Evolutionary conservation across 192 early-diverging fungal species (phyloP), one percentile per base, ranked within the genome.

Genomic region (Coemansia sp.): DNA sequence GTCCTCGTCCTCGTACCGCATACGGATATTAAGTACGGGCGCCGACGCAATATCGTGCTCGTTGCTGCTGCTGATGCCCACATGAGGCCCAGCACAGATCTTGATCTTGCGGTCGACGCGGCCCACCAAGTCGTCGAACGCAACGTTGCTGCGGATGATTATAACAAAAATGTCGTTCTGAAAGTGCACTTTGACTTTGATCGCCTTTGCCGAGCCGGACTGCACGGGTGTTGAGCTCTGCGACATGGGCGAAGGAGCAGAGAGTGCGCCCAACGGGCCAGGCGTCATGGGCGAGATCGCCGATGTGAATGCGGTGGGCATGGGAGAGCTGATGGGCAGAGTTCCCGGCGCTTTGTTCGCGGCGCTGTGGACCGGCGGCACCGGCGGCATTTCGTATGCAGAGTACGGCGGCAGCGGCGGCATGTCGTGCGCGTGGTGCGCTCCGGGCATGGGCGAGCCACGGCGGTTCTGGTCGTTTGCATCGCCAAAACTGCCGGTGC

Each of bases 1-100:
- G 68, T 96, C 95, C 74, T 97, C 94, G 67, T 98, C 95, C 69
- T 89, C 87, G 69, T 98, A 97, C 67, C 87, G 86, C 60, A 98
- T 88, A 49, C 87, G 84, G 69, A 90, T 82, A 26, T 64, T 64
- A 52, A 84, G 77, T 57, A 73, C 83, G 54, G 71, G 83, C 55
- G 68, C 78, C 23, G 68, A 58, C n/a, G 65, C 60, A 47, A 71
- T 65, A 23, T 85, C 74, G 4, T 62, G 64, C 68, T 82, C 68
- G 53, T 69, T 64, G 38, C 74, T 69, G 43, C 75, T 68, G 52
- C 76, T 41, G 83, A 83, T 68, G n/a, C 80, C 80, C 16, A 82
- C 80, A 27, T 83, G 83, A 31, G 81, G 83, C 26, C 85, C 87
- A 35, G 84, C 87, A 54, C 92, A 91, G 12, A 95, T 78, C 56